phyloP scores from a whole-genome alignment of 1,284 basidiomycete species.

The Ceratobasidium sp. region DNA sequence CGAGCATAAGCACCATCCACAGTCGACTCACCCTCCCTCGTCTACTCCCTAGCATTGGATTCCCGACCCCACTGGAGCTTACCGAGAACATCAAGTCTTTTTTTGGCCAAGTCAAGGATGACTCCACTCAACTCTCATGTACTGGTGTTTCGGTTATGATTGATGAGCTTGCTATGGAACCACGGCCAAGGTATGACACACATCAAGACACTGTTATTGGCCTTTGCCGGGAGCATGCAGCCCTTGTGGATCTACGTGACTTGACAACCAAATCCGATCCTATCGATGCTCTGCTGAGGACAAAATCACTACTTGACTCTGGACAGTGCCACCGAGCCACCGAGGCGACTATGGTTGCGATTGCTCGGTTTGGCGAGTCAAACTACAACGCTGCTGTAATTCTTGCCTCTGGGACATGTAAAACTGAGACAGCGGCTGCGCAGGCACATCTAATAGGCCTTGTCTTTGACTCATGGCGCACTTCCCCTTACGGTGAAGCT shows the following conservation, averaged over 20 bases:
- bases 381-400: constrained; percentile 15
- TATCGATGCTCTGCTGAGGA: not conserved
- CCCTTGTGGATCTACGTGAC: not conserved
- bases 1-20: not conserved
- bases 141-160: constrained; percentile 13
- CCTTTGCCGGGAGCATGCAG: constrained; percentile 18
- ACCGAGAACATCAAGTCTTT: constrained; percentile 5
- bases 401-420: constrained; percentile 18
- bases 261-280: constrained; percentile 4
- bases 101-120: too few relatives aligned
- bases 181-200: not conserved
- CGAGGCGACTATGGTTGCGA: constrained; percentile 17
- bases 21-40: not conserved
- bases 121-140: too few relatives aligned
- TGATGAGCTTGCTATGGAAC: constrained; percentile 21
- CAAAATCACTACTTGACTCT: not conserved
- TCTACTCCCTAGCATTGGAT: not conserved
- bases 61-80: constrained; percentile 9
- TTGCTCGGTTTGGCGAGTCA: constrained; percentile 21
- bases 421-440: constrained; percentile 5
- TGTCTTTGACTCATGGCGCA: not conserved
- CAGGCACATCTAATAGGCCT: not conserved
- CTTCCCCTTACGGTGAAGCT: constrained; percentile 10
- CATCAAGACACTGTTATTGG: not conserved
- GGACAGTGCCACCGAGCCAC: constrained; percentile 3